Base-by-base conservation (phyloP, 2,329 filamentous ascomycete species). In the Fusarium luffae region DNA sequence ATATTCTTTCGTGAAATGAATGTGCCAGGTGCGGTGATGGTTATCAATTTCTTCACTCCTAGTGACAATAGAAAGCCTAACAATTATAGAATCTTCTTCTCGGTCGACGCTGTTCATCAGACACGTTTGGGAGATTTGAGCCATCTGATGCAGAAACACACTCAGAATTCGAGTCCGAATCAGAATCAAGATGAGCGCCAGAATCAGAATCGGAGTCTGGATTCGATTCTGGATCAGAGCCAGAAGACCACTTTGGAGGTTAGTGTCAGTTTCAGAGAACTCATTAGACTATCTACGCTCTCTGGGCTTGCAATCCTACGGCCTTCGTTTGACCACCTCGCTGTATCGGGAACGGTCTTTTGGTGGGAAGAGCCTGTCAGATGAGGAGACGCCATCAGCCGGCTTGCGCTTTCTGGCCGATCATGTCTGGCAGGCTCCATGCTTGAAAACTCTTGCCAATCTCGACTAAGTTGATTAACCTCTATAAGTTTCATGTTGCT, bases 361-460 rank as follows among this genome's bases (percentile, higher is more conserved):
- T 0, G 18, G 5, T 2, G 18, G 10, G 18, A 37, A 37, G 18
- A 37, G 2, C 1, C 34, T n/a, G 34, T 37, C 5, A 37, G 10
- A n/a, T 37, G 18, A 12, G 18, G 5, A 12, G 4, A 37, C 4
- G 18, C 34, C 18, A 37, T 7, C 2, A 37, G 18, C 34, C 18
- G 34, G 1, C 18, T n/a, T 18, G 2, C 3, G 5, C 0, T n/a
- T 12, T n/a, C 18, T 37, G 2, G 18, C 10, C 5, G 9, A n/a
- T n/a, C 5, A 1, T 11, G 16, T 11, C 5, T 3, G 9, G 34
- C 5, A n/a, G 18, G 5, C 18, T n/a, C 5, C 16, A 37, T 2
- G 5, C 5, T 37, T 11, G 32, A 3, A 37, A 5, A n/a, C 3
- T 37, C 32, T 37, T 37, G 32, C 16, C 16, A n/a, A 2, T n/a